A percentile compares a stretch with the other conserved stretches of the same genome.
Conservation (phyloP, 1,284 basidiomycete genomes). For the Boletellus deceptivus region DNA sequence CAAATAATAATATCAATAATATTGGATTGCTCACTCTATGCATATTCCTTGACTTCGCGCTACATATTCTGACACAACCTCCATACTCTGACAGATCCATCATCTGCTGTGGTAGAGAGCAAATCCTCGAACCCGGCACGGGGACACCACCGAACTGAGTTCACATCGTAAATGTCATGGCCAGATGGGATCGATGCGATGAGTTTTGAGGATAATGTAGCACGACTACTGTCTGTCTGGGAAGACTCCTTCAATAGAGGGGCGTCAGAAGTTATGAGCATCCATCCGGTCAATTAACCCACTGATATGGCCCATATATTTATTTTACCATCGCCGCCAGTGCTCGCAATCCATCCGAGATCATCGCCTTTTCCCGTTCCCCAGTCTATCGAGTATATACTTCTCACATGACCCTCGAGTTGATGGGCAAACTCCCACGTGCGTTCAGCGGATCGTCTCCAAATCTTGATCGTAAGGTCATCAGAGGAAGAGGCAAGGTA, state of each 20-base stretch:
- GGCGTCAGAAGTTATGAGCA: background rate
- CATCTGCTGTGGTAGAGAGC: constrained; percentile 79
- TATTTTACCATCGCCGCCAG: constrained; percentile 76
- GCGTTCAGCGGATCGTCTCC: constrained; percentile 56
- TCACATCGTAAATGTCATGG: constrained; percentile 78
- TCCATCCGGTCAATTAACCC: constrained; percentile 21
- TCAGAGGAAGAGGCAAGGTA: constrained; percentile 86
- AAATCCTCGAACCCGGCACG: constrained; percentile 57
- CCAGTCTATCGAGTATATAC: constrained; percentile 84
- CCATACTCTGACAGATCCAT: constrained; percentile 75
- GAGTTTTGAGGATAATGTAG: constrained; percentile 40
- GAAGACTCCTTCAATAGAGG: constrained; percentile 10
- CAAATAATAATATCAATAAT: too few relatives aligned
- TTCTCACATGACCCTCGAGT: constrained; percentile 64
- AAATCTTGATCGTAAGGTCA: constrained; percentile 73
- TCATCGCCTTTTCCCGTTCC: constrained; percentile 47
- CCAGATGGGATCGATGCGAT: constrained; percentile 55
- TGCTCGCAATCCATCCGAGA: constrained; percentile 74
- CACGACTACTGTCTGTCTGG: constrained; percentile 30
- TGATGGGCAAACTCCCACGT: constrained; percentile 59
- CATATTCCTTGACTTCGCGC: too few relatives aligned
- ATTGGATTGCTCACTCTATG: too few relatives aligned
- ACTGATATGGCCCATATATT: constrained; percentile 73
- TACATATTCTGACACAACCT: constrained; percentile 4
- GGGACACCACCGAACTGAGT: constrained; percentile 77